Base-by-base conservation (phyloP, 768 basidiomycete genomes). In the Boletus tylopilopsis region DNA sequence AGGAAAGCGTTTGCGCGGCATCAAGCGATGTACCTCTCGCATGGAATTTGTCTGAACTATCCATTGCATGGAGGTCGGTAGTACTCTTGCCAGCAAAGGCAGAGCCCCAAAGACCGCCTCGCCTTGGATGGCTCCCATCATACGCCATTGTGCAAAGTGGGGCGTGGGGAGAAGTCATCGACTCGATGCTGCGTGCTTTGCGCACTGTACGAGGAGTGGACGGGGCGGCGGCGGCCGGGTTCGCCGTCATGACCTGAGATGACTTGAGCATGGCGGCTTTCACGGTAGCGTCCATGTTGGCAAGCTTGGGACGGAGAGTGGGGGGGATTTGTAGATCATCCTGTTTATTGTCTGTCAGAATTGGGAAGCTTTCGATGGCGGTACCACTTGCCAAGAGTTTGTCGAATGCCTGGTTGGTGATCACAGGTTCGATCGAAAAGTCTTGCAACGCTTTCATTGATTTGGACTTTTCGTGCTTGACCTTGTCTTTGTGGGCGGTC, bases 181-280 rank as follows among this genome's bases (percentile, higher is more conserved):
- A 87, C 49, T 89, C 85, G 54, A 77, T 87, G 63, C 89, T 90
- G 55, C 79, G 83, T 8, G 83, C 81, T 56, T 80, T 80, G 38
- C 90, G 81, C 29, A 90, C 67, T 18, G 78, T 70, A 41, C 77
- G 76, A 23, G 85, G 80, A 5, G 81, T 78, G 16, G 63, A 56
- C 3, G 80, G 77, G 33, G 66, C 58, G 29, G 38, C 62, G 23
- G 68, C 56, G 22, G 65, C 60, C 24, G 71, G 71, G 50, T 68
- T 74, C 8, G 73, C 66, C 18, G 76, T 69, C 64, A 89, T 71
- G 23, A 79, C 77, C 25, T 85, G 82, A 1, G 90, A 91, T 0
- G 90, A 90, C 63, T 89, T 91, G 48, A 95, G 73, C 89, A 95
- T 94, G 12, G 88, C 89, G 5, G 88, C 90, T 64, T 95, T 95